These are phyloP conservation scores for Nephromyces sp. DNA, from an alignment of 169 alveolate genomes.

Conservation along the genomic window DNA sequence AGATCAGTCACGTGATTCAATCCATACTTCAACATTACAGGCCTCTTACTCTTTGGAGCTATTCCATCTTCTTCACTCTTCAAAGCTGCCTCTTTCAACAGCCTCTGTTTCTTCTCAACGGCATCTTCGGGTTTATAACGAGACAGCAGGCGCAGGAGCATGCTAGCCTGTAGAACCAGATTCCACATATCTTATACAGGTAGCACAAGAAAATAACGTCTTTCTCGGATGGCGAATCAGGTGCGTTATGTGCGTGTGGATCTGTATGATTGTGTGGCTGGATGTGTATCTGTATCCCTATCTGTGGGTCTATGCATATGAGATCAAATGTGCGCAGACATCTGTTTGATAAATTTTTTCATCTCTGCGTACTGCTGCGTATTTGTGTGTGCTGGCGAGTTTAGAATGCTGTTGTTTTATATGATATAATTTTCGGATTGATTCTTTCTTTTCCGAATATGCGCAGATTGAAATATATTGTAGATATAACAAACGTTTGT, in stretches of 20 bases:
- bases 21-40: conserved; percentile 76
- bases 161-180: conserved; percentile 48
- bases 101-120: conserved; percentile 83
- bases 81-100: conserved; percentile 32
- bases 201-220: not conserved
- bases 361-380: too few species aligned
- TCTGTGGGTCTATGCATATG: too few species aligned
- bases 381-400: too few species aligned
- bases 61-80: conserved; percentile 59
- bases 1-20: conserved; percentile 91
- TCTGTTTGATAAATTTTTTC: too few species aligned
- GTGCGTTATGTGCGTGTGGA: not conserved
- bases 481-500: too few species aligned
- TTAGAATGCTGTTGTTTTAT: too few species aligned
- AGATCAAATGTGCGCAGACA: too few species aligned
- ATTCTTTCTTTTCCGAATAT: too few species aligned
- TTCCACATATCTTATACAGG: not conserved
- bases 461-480: too few species aligned
- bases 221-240: not conserved
- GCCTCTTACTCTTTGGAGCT: conserved; percentile 59
- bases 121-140: conserved; percentile 93
- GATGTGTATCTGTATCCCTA: too few species aligned
- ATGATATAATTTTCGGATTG: too few species aligned
- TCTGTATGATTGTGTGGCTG: too few species aligned
- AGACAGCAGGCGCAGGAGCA: conserved; percentile 77